These are phyloP conservation scores for Paraphoma sp. DNA, from an alignment of 2,329 filamentous ascomycete species.

Conservation along the genomic window DNA sequence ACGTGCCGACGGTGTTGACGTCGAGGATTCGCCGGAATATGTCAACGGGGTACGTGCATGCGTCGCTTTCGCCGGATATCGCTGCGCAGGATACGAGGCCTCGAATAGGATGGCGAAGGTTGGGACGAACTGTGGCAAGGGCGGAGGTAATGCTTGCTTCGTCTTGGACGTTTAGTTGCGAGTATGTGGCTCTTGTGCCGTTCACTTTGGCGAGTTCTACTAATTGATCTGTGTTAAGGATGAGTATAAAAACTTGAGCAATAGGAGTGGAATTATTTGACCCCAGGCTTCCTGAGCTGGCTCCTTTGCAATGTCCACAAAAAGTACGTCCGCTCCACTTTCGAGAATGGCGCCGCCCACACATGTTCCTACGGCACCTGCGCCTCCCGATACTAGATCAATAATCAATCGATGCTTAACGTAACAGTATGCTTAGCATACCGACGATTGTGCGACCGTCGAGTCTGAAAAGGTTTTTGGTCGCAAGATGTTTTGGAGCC, in stretches of 20 bases:
- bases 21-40: slow-evolving; percentile 46
- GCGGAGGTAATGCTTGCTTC: slow-evolving; percentile 20
- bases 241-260: background rate
- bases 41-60: slow-evolving; percentile 39
- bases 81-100: slow-evolving; percentile 38
- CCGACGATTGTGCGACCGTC: slow-evolving; percentile 30
- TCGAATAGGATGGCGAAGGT: slow-evolving; percentile 25
- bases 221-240: slow-evolving; percentile 5
- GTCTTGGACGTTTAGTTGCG: slow-evolving; percentile 27
- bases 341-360: slow-evolving; percentile 33
- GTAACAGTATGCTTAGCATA: slow-evolving; percentile 1
- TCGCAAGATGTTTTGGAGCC: slow-evolving; percentile 34
- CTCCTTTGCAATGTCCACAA: slow-evolving; percentile 19
- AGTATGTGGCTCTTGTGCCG: slow-evolving; percentile 21
- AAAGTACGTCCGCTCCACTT: slow-evolving; percentile 33
- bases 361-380: slow-evolving; percentile 30
- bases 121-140: slow-evolving; percentile 12
- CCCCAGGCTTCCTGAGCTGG: slow-evolving; percentile 13
- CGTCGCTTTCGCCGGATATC: slow-evolving; percentile 39
- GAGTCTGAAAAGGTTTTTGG: slow-evolving; percentile 29
- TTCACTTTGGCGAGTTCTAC: slow-evolving; percentile 7
- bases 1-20: slow-evolving; percentile 48
- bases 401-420: background rate
- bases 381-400: slow-evolving; percentile 33
- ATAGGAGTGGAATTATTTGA: background rate